Conservation (phyloP, 108 stramenopile genomes). For the Chaetoceros muelleri region DNA sequence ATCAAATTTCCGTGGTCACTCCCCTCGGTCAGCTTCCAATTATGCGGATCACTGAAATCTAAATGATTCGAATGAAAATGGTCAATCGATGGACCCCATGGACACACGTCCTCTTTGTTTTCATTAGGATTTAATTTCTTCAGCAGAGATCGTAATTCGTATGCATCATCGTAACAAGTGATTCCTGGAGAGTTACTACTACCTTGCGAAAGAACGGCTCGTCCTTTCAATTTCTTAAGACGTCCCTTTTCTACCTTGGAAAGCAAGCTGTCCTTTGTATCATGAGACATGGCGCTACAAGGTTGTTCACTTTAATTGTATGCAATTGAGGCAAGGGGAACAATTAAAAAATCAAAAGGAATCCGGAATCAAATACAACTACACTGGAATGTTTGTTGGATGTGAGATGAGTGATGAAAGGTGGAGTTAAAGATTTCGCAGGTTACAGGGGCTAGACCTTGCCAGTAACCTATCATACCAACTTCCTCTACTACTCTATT, state of each 20-base stretch:
- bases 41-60: slow-evolving; percentile 10
- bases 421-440: too few relatives aligned
- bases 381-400: too few relatives aligned
- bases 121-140: background rate
- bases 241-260: slow-evolving; percentile 20
- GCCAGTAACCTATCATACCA: too few relatives aligned
- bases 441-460: too few relatives aligned
- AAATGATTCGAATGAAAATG: slow-evolving; percentile 2
- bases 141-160: slow-evolving; percentile 17
- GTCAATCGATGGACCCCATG: slow-evolving; percentile 11
- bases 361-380: too few relatives aligned
- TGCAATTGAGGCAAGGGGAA: too few relatives aligned
- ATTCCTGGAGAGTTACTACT: slow-evolving; percentile 19
- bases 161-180: slow-evolving; percentile 10
- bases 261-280: too few relatives aligned
- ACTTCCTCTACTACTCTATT: too few relatives aligned
- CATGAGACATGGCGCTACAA: too few relatives aligned
- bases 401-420: too few relatives aligned
- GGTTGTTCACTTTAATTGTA: too few relatives aligned
- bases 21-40: slow-evolving; percentile 46
- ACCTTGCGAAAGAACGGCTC: slow-evolving; percentile 2
- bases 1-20: slow-evolving; percentile 62
- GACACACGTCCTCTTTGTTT: background rate
- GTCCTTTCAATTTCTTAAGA: slow-evolving; percentile 23
- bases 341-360: too few relatives aligned